Conservation (phyloP, 805 yeast genomes). For the Candida coquimbonensis region DNA sequence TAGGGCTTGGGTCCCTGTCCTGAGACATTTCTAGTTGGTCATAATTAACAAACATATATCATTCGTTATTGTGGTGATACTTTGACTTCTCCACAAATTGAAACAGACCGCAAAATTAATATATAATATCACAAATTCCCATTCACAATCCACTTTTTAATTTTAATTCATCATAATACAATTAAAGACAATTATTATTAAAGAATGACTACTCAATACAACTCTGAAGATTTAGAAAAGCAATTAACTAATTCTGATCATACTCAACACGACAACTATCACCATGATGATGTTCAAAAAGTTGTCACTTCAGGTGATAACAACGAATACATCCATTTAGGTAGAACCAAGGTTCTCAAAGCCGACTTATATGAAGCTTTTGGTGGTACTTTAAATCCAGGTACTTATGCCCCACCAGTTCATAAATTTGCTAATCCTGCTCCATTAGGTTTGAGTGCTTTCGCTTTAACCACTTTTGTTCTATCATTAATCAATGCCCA, state of each 20-base stretch:
- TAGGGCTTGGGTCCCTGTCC: no score
- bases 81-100: not conserved
- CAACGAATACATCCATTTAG: slow-evolving; percentile 62
- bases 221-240: slow-evolving; percentile 15
- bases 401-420: slow-evolving; percentile 47
- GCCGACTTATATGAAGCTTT: slow-evolving; percentile 58
- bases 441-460: slow-evolving; percentile 55
- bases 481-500: slow-evolving; percentile 47
- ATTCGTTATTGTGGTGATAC: no score
- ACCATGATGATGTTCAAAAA: slow-evolving; percentile 16
- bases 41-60: no score
- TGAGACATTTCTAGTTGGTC: no score
- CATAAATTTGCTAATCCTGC: slow-evolving; percentile 62
- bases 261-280: slow-evolving; percentile 12
- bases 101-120: not conserved
- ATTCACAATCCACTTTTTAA: not conserved
- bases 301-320: slow-evolving; percentile 37
- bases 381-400: slow-evolving; percentile 82
- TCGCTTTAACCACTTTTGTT: slow-evolving; percentile 57
- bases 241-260: slow-evolving; percentile 11
- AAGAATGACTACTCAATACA: slow-evolving; percentile 1
- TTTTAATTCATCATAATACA: no score
- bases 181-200: no score
- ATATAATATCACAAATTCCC: not conserved
- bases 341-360: slow-evolving; percentile 60